Evolutionary conservation across 2,329 filamentous ascomycete species (phyloP).

Genomic region (Akanthomyces uredinophilus): DNA sequence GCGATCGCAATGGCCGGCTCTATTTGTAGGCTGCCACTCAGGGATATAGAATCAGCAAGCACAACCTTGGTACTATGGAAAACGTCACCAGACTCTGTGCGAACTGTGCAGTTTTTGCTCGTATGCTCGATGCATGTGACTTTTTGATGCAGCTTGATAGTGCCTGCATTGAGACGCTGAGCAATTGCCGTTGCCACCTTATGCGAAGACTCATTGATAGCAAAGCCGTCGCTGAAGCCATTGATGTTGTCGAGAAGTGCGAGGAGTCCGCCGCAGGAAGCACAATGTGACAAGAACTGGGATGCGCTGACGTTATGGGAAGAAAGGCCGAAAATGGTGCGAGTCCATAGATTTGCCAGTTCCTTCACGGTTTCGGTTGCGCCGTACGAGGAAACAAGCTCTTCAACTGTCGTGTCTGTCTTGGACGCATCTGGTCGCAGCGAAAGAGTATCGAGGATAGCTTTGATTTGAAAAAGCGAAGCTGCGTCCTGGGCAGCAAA

Average conservation of each 20-base stretch:
- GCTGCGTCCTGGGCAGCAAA: neutral
- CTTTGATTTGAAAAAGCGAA: neutral
- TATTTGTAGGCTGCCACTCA: conserved; percentile 16
- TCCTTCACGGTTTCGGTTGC: conserved; percentile 16
- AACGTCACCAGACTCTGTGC: conserved; percentile 16
- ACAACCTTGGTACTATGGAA: conserved; percentile 19
- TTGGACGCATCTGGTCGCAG: neutral
- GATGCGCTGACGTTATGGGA: conserved; percentile 19
- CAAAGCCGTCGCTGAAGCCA: conserved; percentile 10
- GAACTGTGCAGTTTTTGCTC: conserved; percentile 15
- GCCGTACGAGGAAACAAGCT: conserved; percentile 21
- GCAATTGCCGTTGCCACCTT: conserved; percentile 17
- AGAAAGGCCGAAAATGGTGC: conserved; percentile 21
- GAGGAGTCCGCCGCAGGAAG: conserved; percentile 20
- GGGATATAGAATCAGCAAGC: conserved; percentile 16
- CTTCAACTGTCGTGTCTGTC: conserved; percentile 17
- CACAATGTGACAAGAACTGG: conserved; percentile 21
- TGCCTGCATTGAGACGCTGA: conserved; percentile 15
- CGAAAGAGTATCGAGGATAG: conserved; percentile 1
- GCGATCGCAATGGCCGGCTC: conserved; percentile 18
- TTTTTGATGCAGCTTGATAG: conserved; percentile 16
- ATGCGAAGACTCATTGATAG: conserved; percentile 2
- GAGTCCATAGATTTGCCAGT: conserved; percentile 22
- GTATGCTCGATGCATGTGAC: conserved; percentile 20
- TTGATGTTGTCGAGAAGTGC: conserved; percentile 14